Evolutionary conservation across 352 stramenopile species (phyloP).

Genomic region (Globisporangium ultimum): DNA sequence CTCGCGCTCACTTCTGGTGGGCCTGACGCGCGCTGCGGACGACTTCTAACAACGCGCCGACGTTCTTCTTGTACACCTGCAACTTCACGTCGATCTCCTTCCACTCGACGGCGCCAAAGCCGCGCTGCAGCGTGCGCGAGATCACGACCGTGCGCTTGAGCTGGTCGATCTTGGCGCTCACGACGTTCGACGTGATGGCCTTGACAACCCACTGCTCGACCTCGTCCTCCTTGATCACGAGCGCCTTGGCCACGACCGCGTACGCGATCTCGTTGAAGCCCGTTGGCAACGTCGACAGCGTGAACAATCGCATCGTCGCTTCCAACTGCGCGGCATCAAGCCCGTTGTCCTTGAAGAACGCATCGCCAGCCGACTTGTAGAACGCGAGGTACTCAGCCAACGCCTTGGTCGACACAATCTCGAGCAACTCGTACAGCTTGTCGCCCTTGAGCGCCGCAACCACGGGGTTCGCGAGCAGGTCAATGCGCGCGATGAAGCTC

Average conservation of each 20-base stretch:
- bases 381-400: conserved; percentile 88
- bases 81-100: conserved; percentile 86
- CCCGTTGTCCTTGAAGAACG: conserved; percentile 61
- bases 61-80: conserved; percentile 92
- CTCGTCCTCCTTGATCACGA: conserved; percentile 81
- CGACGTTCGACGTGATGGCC: conserved; percentile 88
- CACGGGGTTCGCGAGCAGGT: conserved; percentile 77
- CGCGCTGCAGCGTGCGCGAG: conserved; percentile 62
- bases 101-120: conserved; percentile 90
- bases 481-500: conserved; percentile 88
- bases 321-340: conserved; percentile 58
- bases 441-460: conserved; percentile 70
- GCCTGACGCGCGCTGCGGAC: conserved; percentile 67
- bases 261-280: conserved; percentile 92
- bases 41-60: conserved; percentile 86
- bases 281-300: conserved; percentile 87
- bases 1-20: conserved; percentile 45
- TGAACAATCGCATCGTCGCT: conserved; percentile 91
- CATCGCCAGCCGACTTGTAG: conserved; percentile 50
- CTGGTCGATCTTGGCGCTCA: conserved; percentile 95
- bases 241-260: conserved; percentile 71
- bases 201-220: conserved; percentile 95
- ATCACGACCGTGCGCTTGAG: conserved; percentile 89
- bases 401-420: conserved; percentile 92
- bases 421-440: conserved; percentile 84